These are phyloP conservation scores for Aureobasidium melanogenum DNA, from an alignment of 2,329 filamentous ascomycete genomes.

Conservation along the genomic window DNA sequence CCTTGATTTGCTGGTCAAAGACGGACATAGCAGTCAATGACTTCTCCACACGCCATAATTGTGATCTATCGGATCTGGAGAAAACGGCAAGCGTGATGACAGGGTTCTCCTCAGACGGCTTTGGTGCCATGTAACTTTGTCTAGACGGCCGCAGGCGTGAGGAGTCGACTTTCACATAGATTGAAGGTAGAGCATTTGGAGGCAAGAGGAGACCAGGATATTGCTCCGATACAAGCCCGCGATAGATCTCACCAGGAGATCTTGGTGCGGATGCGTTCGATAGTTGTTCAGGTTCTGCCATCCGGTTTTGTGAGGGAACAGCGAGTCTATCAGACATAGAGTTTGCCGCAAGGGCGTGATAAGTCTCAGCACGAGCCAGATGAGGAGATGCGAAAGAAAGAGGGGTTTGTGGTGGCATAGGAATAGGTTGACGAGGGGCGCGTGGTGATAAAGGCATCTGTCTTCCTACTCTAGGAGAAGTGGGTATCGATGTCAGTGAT, in stretches of 20 bases:
- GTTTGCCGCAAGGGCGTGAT: slow-evolving; percentile 20
- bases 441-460: slow-evolving; percentile 58
- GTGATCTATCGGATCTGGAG: slow-evolving; percentile 63
- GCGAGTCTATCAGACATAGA: slow-evolving; percentile 18
- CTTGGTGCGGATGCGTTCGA: neutral
- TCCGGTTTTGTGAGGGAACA: slow-evolving; percentile 8
- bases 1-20: slow-evolving; percentile 73
- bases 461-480: slow-evolving; percentile 52
- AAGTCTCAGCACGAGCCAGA: slow-evolving; percentile 30
- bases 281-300: neutral
- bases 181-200: slow-evolving; percentile 78
- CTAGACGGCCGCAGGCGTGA: slow-evolving; percentile 91
- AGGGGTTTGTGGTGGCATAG: slow-evolving; percentile 61
- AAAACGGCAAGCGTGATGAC: slow-evolving; percentile 87
- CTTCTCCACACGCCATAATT: slow-evolving; percentile 94
- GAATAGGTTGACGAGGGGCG: slow-evolving; percentile 63
- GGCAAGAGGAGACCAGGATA: slow-evolving; percentile 78
- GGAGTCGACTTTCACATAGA: slow-evolving; percentile 80
- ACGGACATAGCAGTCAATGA: slow-evolving; percentile 72
- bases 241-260: slow-evolving; percentile 50
- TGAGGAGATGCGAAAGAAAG: slow-evolving; percentile 51
- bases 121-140: slow-evolving; percentile 72
- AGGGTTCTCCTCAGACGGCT: slow-evolving; percentile 77
- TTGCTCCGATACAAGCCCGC: slow-evolving; percentile 72
- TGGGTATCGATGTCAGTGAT: slow-evolving; percentile 53